These are phyloP conservation scores for Termitomyces sp. DNA, from an alignment of 1,284 basidiomycete species.

Conservation along the genomic window DNA sequence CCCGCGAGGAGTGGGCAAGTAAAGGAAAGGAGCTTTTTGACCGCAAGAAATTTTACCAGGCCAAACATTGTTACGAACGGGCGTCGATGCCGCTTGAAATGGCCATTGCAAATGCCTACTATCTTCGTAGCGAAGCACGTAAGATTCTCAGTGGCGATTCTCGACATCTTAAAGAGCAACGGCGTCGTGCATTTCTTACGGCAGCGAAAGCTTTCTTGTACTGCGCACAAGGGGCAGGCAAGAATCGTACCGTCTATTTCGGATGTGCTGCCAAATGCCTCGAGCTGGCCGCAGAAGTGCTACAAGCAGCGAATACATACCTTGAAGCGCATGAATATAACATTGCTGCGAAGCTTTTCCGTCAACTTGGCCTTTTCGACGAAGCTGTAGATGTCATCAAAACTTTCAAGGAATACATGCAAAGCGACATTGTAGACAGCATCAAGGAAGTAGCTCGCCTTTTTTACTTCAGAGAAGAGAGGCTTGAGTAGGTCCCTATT, in stretches of 20 bases:
- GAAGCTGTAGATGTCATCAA: conserved; percentile 18
- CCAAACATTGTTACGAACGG: conserved; percentile 57
- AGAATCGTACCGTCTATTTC: conserved; percentile 35
- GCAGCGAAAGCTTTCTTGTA: conserved; percentile 47
- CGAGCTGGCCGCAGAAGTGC: conserved; percentile 33
- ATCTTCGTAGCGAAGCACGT: conserved; percentile 30
- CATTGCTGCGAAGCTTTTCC: conserved; percentile 41
- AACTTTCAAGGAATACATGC: conserved; percentile 32
- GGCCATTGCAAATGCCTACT: conserved; percentile 35
- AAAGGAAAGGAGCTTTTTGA: conserved; percentile 50
- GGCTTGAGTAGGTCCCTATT: conserved; percentile 35
- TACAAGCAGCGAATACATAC: conserved; percentile 44
- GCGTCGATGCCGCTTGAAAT: conserved; percentile 42
- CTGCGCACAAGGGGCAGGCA: conserved; percentile 29
- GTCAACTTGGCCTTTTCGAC: conserved; percentile 46
- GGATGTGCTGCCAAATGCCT: conserved; percentile 52
- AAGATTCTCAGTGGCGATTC: conserved; percentile 19
- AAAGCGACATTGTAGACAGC: conserved; percentile 29
- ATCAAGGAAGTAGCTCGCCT: conserved; percentile 47
- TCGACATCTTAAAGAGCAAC: conserved; percentile 19
- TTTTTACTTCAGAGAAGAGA: conserved; percentile 43
- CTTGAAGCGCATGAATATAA: conserved; percentile 39
- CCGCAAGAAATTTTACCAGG: conserved; percentile 50
- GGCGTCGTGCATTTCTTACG: conserved; percentile 31
- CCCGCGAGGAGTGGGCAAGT: conserved; percentile 41